A percentile compares a stretch with the other conserved stretches of the same genome.
Conservation (phyloP, 129 eudicot species). For the Saposhnikovia divaricata region DNA sequence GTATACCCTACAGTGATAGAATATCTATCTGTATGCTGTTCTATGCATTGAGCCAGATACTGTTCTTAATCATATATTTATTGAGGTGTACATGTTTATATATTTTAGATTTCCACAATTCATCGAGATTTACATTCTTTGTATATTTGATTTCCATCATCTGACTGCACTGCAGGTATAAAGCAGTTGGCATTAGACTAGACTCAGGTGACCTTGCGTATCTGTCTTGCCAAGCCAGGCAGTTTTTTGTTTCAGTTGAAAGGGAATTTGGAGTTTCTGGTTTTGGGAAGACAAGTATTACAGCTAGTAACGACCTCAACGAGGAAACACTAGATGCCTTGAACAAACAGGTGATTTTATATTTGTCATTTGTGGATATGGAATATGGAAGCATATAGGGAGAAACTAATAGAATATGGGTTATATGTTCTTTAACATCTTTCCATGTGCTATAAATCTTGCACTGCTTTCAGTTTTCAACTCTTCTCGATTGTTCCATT, state of each 20-base stretch:
- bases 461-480: neutral
- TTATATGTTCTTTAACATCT: neutral
- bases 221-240: slow-evolving; percentile 78
- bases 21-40: neutral
- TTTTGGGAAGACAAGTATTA: slow-evolving; percentile 64
- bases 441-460: neutral
- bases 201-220: slow-evolving; percentile 99
- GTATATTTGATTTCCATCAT: neutral
- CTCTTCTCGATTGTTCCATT: slow-evolving; percentile 7
- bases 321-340: slow-evolving; percentile 97
- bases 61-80: neutral
- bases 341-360: slow-evolving; percentile 77
- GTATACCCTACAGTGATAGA: neutral
- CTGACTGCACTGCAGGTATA: slow-evolving; percentile 45
- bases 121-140: neutral
- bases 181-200: slow-evolving; percentile 80
- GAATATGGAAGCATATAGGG: neutral
- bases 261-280: slow-evolving; percentile 63
- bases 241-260: slow-evolving; percentile 63
- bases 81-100: neutral
- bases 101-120: neutral
- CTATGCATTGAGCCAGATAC: neutral
- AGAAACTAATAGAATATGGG: neutral
- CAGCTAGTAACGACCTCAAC: slow-evolving; percentile 97
- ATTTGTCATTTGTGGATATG: neutral